Conservation (phyloP, 306 rosid species). For the Alnus rubra region DNA sequence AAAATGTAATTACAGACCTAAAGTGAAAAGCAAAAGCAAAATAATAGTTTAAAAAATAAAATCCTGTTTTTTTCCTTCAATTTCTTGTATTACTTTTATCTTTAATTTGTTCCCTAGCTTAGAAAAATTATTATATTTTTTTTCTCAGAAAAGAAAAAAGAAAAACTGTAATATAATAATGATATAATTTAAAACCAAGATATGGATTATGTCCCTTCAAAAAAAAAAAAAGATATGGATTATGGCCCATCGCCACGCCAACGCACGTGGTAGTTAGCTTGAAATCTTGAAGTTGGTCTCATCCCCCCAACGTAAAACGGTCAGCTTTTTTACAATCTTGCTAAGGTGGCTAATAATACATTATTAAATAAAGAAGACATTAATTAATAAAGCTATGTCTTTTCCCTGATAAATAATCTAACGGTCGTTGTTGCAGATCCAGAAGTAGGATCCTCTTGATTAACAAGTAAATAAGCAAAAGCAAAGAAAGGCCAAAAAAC, state of each 20-base stretch:
- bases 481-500: constrained; percentile 20
- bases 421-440: background rate
- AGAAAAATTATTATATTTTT: too few species aligned
- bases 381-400: background rate
- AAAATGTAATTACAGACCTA: too few species aligned
- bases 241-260: background rate
- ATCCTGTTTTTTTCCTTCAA: too few species aligned
- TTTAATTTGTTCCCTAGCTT: too few species aligned
- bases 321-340: background rate
- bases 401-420: background rate
- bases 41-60: too few species aligned
- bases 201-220: background rate
- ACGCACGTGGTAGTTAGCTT: background rate
- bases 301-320: background rate
- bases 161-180: background rate
- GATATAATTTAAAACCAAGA: background rate
- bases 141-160: background rate
- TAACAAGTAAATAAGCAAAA: background rate
- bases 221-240: too few species aligned
- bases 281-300: background rate
- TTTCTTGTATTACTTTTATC: too few species aligned
- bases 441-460: background rate
- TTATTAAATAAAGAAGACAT: background rate
- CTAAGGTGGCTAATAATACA: background rate
- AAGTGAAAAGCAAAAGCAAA: too few species aligned